Conservation (phyloP, 1,284 basidiomycete species). For the Cutaneotrichosporon sp. region DNA sequence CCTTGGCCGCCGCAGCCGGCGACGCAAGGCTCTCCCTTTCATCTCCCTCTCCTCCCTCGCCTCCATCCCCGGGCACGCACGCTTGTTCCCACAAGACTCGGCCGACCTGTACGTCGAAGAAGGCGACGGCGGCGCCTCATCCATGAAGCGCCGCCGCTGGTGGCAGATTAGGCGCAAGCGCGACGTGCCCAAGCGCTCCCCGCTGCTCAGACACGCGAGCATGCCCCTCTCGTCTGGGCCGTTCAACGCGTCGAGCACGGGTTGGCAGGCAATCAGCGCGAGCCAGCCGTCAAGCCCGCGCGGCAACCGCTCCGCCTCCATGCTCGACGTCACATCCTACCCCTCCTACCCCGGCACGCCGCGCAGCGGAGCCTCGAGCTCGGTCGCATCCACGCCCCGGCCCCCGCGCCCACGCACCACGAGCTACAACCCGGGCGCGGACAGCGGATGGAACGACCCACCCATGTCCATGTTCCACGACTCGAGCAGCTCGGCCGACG, state of each 20-base stretch:
- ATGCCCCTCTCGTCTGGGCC: conserved; percentile 13
- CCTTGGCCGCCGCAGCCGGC: neutral
- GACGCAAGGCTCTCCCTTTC: neutral
- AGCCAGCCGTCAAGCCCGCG: conserved; percentile 16
- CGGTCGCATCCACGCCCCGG: neutral
- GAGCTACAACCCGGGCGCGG: neutral
- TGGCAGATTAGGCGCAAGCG: conserved; percentile 13
- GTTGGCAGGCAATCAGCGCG: conserved; percentile 6
- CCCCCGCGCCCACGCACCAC: conserved; percentile 22
- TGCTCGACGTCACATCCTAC: conserved; percentile 10
- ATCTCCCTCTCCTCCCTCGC: neutral
- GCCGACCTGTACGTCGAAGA: conserved; percentile 7
- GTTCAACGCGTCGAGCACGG: neutral
- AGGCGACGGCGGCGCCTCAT: conserved; percentile 6
- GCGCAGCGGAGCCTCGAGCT: neutral
- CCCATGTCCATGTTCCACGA: conserved; percentile 35
- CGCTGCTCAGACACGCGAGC: neutral
- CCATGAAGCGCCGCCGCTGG: conserved; percentile 13
- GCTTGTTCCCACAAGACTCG: neutral
- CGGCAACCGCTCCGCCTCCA: conserved; percentile 5
- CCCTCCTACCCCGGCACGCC: conserved; percentile 7
- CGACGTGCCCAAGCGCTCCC: neutral
- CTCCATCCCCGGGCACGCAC: neutral
- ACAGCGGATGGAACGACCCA: conserved; percentile 53
- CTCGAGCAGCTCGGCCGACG: conserved; percentile 11